Conservation (phyloP, 805 yeast species). For the Yamadazyma laniorum region DNA sequence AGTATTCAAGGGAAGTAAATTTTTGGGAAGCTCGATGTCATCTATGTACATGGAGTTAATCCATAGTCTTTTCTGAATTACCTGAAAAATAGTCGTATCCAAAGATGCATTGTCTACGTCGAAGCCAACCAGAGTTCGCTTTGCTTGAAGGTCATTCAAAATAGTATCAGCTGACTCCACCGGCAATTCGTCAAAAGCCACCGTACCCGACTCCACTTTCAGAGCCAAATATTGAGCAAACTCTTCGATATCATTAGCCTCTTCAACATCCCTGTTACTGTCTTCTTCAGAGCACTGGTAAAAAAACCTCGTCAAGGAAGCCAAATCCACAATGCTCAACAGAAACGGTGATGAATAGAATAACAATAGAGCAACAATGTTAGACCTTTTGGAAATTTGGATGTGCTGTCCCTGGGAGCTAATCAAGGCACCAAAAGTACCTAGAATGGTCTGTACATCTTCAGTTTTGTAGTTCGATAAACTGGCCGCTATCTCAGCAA, state of each 20-base stretch:
- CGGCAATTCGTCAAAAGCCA: background rate
- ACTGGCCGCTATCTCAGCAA: slow-evolving; percentile 1
- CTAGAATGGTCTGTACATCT: slow-evolving; percentile 4
- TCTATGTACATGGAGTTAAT: slow-evolving; percentile 19
- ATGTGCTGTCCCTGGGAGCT: background rate
- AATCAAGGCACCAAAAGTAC: slow-evolving; percentile 5
- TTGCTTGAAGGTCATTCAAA: background rate
- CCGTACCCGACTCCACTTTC: slow-evolving; percentile 1
- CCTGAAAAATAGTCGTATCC: slow-evolving; percentile 17
- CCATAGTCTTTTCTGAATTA: slow-evolving; percentile 17
- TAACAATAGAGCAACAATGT: slow-evolving; percentile 2
- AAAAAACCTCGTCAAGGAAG: background rate
- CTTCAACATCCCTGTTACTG: slow-evolving; percentile 1
- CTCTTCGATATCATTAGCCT: slow-evolving; percentile 12
- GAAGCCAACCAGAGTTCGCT: background rate
- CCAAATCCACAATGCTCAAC: slow-evolving; percentile 2
- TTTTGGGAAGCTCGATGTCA: slow-evolving; percentile 17
- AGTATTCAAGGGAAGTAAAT: slow-evolving; percentile 14
- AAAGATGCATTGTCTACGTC: background rate
- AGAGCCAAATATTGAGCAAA: slow-evolving; percentile 12
- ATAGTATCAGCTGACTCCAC: slow-evolving; percentile 1
- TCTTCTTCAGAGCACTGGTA: background rate
- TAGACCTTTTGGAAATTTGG: background rate
- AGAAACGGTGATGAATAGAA: slow-evolving; percentile 9
- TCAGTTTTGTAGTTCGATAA: background rate